phyloP scores from a whole-genome alignment of 345 rosid genomes.

The Alliaria petiolata region DNA sequence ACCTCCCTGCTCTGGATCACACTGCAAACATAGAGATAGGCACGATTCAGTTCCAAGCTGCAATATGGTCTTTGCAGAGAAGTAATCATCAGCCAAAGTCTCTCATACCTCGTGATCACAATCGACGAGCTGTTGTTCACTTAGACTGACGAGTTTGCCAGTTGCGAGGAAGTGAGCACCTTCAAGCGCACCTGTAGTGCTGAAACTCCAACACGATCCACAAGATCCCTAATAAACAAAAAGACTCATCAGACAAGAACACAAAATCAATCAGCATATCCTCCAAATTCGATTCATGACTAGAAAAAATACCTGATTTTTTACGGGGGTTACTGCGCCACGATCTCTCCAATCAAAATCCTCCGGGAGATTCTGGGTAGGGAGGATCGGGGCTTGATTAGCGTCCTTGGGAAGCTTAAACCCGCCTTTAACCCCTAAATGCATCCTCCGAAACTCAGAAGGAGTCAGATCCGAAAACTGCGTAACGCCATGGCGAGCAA shows the following conservation, averaged over 20 bases:
- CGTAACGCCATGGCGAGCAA: constrained; percentile 76
- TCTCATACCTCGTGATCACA: constrained; percentile 90
- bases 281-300: no score
- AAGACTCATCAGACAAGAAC: background rate
- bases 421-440: constrained; percentile 46
- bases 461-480: constrained; percentile 84
- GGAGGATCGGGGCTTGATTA: constrained; percentile 65
- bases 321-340: constrained; percentile 69
- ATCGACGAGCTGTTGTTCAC: constrained; percentile 96
- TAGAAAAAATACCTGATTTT: constrained; percentile 64
- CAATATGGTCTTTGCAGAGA: no score
- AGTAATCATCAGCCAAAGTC: no score
- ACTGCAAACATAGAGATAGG: constrained; percentile 53
- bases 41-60: no score
- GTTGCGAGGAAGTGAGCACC: constrained; percentile 82
- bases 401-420: constrained; percentile 68
- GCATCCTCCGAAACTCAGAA: constrained; percentile 48
- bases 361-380: constrained; percentile 56
- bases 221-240: constrained; percentile 61
- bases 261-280: background rate
- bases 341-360: constrained; percentile 87
- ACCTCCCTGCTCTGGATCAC: constrained; percentile 72
- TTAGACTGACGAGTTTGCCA: constrained; percentile 86
- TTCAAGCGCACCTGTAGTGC: constrained; percentile 88
- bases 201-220: constrained; percentile 98